phyloP scores from a whole-genome alignment of 441 rosid genomes.

The Eugenia klotzschiana region DNA sequence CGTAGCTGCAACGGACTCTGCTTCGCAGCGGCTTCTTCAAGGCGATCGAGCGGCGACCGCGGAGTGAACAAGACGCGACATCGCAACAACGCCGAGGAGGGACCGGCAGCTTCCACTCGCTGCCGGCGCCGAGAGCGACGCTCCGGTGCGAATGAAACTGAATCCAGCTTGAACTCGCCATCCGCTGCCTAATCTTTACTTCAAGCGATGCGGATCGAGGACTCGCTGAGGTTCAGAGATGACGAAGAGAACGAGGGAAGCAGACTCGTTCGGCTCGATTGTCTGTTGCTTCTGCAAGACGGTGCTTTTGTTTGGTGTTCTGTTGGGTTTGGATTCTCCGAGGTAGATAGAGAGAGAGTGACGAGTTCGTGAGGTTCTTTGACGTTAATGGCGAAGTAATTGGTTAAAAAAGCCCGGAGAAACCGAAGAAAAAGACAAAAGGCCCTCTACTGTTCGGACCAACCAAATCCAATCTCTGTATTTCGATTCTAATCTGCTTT shows the following conservation, averaged over 20 bases:
- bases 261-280: neutral
- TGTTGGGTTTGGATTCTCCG: neutral
- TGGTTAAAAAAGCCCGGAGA: neutral
- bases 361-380: neutral
- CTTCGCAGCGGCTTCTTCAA: neutral
- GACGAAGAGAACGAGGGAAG: neutral
- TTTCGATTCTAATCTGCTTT: neutral
- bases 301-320: neutral
- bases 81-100: neutral
- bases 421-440: neutral
- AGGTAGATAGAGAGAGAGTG: neutral
- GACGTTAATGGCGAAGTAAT: neutral
- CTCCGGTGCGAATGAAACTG: neutral
- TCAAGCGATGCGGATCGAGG: neutral
- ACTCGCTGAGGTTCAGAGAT: neutral
- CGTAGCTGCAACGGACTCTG: conserved; percentile 21
- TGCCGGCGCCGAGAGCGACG: neutral
- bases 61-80: neutral
- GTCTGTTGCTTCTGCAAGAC: neutral
- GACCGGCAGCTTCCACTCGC: neutral
- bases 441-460: neutral
- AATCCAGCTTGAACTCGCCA: neutral
- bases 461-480: neutral
- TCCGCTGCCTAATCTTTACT: neutral
- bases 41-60: neutral